Conservation (phyloP, 148 eudicot genomes). For the Euryodendron excelsum region DNA sequence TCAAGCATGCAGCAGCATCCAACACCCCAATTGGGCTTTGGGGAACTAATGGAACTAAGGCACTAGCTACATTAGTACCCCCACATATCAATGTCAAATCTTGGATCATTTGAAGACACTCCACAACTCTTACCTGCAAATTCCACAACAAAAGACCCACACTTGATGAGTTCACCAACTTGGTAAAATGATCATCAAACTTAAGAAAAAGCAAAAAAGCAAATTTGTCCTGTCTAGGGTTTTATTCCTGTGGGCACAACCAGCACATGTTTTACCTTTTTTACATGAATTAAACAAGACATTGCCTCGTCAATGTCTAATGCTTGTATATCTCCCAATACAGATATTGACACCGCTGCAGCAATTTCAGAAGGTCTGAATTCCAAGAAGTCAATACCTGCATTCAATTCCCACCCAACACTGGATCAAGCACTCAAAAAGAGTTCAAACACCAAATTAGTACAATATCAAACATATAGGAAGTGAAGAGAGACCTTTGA, state of each 20-base stretch:
- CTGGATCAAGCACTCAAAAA: constrained; percentile 10
- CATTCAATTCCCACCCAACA: constrained; percentile 41
- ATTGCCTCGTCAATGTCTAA: constrained; percentile 41
- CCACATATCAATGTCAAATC: constrained; percentile 28
- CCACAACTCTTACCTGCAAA: constrained; percentile 55
- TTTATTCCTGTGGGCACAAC: constrained; percentile 15
- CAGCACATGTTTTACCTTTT: constrained; percentile 52
- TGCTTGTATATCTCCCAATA: constrained; percentile 42
- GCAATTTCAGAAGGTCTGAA: constrained; percentile 75
- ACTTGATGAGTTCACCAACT: not conserved
- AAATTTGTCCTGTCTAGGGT: too few relatives aligned
- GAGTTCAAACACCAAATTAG: not conserved
- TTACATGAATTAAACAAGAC: constrained; percentile 41
- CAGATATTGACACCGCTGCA: constrained; percentile 60
- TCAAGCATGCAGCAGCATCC: constrained; percentile 57
- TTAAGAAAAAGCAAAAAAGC: too few relatives aligned
- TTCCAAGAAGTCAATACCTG: constrained; percentile 83
- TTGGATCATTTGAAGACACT: constrained; percentile 56
- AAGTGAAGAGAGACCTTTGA: constrained; percentile 44
- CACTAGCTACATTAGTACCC: constrained; percentile 10
- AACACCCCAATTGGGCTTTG: constrained; percentile 70
- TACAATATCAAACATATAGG: not conserved
- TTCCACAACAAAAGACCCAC: not conserved
- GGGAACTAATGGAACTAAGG: constrained; percentile 23
- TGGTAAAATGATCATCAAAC: too few relatives aligned